A percentile compares a stretch with the other conserved stretches of the same genome.
Conservation (phyloP, 352 stramenopile genomes). For the Phytophthora meadii region DNA sequence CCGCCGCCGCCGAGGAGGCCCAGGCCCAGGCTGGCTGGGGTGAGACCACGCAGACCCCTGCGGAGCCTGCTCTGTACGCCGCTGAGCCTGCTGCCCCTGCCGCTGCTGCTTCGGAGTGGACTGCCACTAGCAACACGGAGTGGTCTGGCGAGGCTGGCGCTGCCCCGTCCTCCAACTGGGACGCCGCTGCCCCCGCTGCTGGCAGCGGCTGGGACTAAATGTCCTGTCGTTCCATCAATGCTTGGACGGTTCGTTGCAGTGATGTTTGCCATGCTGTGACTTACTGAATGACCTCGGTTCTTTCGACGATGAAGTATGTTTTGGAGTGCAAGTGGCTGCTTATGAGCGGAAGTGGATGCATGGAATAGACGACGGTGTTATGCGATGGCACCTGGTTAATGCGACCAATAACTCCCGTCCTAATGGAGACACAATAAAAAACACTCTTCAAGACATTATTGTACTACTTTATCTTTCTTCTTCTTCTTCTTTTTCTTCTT, state of each 20-base stretch:
- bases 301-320: conserved; percentile 35
- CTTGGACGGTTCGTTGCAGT: conserved; percentile 26
- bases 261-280: conserved; percentile 19
- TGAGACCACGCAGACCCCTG: conserved; percentile 59
- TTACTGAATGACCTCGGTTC: conserved; percentile 32
- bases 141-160: conserved; percentile 80
- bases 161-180: conserved; percentile 50
- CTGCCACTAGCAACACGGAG: conserved; percentile 65
- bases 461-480: background rate
- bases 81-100: conserved; percentile 60
- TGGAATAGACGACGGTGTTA: conserved; percentile 95
- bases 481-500: conserved; percentile 1
- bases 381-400: conserved; percentile 94
- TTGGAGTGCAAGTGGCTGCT: conserved; percentile 19
- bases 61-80: conserved; percentile 62
- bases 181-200: conserved; percentile 58
- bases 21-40: conserved; percentile 75
- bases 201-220: conserved; percentile 86
- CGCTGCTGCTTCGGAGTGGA: conserved; percentile 72
- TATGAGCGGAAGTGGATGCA: conserved; percentile 56
- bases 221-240: conserved; percentile 6
- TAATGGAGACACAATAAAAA: conserved; percentile 25
- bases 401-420: conserved; percentile 57
- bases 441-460: conserved; percentile 18
- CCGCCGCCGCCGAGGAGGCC: conserved; percentile 82